Evolutionary conservation across 306 rosid species (phyloP), one percentile per base, ranked within the genome.

Genomic region (Pyrus pyrifolia): DNA sequence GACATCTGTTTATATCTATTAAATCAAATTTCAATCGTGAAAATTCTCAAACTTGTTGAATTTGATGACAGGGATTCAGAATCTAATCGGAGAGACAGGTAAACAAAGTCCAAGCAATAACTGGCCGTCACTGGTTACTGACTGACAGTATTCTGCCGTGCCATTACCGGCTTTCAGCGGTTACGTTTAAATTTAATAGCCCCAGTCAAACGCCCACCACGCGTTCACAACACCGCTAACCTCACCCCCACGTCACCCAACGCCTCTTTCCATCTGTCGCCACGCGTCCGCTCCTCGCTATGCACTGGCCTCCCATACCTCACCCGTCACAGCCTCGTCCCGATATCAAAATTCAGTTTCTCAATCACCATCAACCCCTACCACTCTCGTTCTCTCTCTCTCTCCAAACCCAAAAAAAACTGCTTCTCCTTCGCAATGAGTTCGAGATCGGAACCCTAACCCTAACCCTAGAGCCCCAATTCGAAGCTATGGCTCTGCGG

Each of bases 401-500:
- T 44, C 46, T 57, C 38, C 19, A 21, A 4, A 64, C 7, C 22
- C 40, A 38, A 31, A 1, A 57, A 72, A 72, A 57, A 3, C 21
- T 35, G 74, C 57, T 74, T 62, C 66, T 72, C 45, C 63, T 63
- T 74, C 77, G 80, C 44, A 72, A 67, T 17, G 73, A 21, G 25
- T 44, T 79, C 45, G 79, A 66, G 71, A 45, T 70, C 61, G 71
- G 53, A 78, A 79, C 87, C 79, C 80, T 72, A 51, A 53, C 71
- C 68, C 42, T 12, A 55, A 55, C 21, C 13, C 55, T 51, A 51
- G 3, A 51, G 3, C 55, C 67, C 59, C 58, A 19, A 42, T 22
- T 11, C 11, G 10, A 61, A 51, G 72, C 70, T 60, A 95, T 95
- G 97, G 88, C 97, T 74, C 85, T 95, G 18, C 76, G 85, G 49